Percentiles rank a stretch among this genome's conserved stretches.
phyloP scores from a whole-genome alignment of 2,329 filamentous ascomycete species.

The Aspergillus sp. region DNA sequence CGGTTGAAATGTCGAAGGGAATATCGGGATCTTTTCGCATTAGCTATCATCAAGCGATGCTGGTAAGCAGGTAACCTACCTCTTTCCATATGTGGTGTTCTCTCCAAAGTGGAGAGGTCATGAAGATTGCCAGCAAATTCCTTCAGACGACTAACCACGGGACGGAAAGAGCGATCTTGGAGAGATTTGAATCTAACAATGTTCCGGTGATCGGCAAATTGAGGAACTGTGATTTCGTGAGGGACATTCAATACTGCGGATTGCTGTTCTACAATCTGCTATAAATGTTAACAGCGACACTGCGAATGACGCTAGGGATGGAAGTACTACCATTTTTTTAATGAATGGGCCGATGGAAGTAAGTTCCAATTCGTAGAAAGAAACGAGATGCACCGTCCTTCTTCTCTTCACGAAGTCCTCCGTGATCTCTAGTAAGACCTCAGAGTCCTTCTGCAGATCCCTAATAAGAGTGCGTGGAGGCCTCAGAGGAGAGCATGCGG shows the following conservation, averaged over 20 bases:
- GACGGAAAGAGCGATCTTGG: conserved; percentile 8
- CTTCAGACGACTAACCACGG: conserved; percentile 9
- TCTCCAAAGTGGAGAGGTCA: neutral
- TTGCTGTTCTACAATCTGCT: conserved; percentile 10
- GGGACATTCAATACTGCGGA: conserved; percentile 10
- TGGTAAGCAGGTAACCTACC: neutral
- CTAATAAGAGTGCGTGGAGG: conserved; percentile 8
- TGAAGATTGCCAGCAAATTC: conserved; percentile 1
- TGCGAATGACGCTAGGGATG: neutral
- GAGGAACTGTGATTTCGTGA: conserved; percentile 5
- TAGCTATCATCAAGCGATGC: neutral
- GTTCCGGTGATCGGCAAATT: conserved; percentile 12
- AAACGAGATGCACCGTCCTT: conserved; percentile 7
- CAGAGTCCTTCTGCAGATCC: conserved; percentile 9
- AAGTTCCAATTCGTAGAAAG: conserved; percentile 13
- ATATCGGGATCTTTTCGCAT: conserved; percentile 5
- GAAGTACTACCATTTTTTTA: conserved; percentile 4
- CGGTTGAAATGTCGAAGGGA: conserved; percentile 6
- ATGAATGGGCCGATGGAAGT: conserved; percentile 9
- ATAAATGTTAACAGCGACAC: neutral
- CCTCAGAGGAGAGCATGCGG: conserved; percentile 6
- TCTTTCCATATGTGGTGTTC: neutral
- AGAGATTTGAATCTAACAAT: conserved; percentile 11
- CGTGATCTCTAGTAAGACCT: conserved; percentile 12
- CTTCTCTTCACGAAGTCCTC: conserved; percentile 12